Base-by-base conservation (phyloP, 164 flowering plant genomes). In the Stephania japonica region DNA sequence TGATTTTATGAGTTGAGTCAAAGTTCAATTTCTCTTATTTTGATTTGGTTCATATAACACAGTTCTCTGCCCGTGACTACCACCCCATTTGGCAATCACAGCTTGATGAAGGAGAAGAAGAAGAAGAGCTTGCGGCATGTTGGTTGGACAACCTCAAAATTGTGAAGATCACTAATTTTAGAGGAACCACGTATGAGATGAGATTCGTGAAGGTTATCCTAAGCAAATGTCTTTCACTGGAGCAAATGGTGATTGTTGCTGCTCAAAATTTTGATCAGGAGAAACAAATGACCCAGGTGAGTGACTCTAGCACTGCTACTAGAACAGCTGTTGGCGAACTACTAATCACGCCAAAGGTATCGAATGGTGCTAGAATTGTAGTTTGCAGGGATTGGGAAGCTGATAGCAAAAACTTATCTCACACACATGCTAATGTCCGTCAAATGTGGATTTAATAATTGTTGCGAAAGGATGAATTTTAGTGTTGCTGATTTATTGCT, bases 101-200 rank as follows among this genome's bases (percentile, higher is more conserved):
- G 26, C 26, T 23, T 7, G n/a, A n/a, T n/a, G n/a, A n/a, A n/a
- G n/a, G n/a, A n/a, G n/a, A n/a, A n/a, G n/a, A n/a, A n/a, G 24
- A 12, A 50, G 56, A 27, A 59, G 64, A 23, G 24, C 65, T 44
- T 10, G 24, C 38, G 11, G 2, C 24, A 0, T 32, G 44, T 32
- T 23, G 41, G 23, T 70, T 75, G 42, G 3, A 65, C 66, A 43
- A 65, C 41, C 70, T 75, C 68, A 56, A 27, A 18, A 65, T 16
- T 41, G 56, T 65, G 16, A 70, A 70, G 73, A 70, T 75, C 23
- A 75, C 25, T n/a, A 47, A 50, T 62, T 75, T 75, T 47, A 12
- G 10, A 7, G 74, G 74, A 66, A 23, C 38, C 11, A 7, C 25
- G 9, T 2, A 19, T 16, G 69, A 70, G 25, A 47, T 64, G 64